Base-by-base conservation (phyloP, 371 early-diverging fungal species). In the Syncephalastrum monosporum region DNA sequence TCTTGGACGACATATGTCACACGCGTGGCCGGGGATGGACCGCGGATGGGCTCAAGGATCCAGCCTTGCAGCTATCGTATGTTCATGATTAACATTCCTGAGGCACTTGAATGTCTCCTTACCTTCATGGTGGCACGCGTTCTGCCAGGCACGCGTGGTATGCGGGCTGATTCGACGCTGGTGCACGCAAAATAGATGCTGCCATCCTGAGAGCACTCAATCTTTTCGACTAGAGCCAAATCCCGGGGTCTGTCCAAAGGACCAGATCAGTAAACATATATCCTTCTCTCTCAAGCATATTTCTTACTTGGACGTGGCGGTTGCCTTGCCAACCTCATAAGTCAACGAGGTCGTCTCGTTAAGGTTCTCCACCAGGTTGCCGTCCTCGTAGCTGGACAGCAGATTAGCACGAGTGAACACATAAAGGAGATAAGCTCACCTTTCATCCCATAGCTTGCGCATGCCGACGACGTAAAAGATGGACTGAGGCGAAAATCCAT, bases 391-490 rank as follows among this genome's bases (percentile, higher is more conserved):
- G 56, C 83, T 77, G 42, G 16, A 13, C 4, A 21, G 4, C 21
- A 8, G 0, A 19, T 21, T 3, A 38, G 50, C 70, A 50, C 42
- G 10, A 48, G 53, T 24, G 25, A 29, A 29, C 5, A 47, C 1
- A 47, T 12, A 23, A 6, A 55, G 17, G 27, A 43, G 4, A 56
- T 24, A n/a, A 53, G n/a, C 16, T 23, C 66, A 78, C 79, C 68
- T 70, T 49, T 74, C 72, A 59, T 85, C 85, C 85, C 85, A 85
- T 15, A 86, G 70, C 55, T 81, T 79, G 38, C 88, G 78, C 61
- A 82, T 81, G 14, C 83, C 85, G 59, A 88, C 79, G 14, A 88
- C 80, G 29, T 84, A 78, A 65, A 86, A 85, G 42, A 88, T 77
- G n/a, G 85, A 74, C 50, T 85, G 85, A 6, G 88, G 87, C 7